These are phyloP conservation scores for Basidiobolus heterosporus DNA, from an alignment of 371 early-diverging fungal species.

Conservation along the genomic window DNA sequence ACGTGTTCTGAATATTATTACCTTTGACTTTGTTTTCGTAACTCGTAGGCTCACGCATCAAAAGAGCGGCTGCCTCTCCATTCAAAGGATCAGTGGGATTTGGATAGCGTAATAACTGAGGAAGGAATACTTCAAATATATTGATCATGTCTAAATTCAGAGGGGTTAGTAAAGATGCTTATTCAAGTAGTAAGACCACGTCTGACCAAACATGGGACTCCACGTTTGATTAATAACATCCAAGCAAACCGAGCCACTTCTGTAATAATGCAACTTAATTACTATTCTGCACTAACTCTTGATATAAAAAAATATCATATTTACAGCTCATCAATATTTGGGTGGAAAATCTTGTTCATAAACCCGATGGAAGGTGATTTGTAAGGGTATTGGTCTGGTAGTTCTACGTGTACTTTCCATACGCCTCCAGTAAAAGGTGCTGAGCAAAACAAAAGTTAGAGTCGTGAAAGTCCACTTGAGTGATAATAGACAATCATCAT, in stretches of 20 bases:
- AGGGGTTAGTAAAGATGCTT: background rate
- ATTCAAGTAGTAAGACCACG: background rate
- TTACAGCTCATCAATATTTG: constrained; percentile 97
- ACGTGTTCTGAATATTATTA: constrained; percentile 8
- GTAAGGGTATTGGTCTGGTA: constrained; percentile 98
- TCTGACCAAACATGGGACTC: constrained; percentile 96
- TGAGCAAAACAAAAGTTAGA: constrained; percentile 10
- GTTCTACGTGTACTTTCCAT: constrained; percentile 95
- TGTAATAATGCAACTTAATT: constrained; percentile 11
- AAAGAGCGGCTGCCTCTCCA: constrained; percentile 94
- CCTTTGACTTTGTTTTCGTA: constrained; percentile 93
- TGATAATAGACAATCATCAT: background rate
- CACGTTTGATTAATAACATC: constrained; percentile 99
- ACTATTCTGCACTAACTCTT: background rate
- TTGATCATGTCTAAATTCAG: background rate
- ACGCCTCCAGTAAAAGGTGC: constrained; percentile 90
- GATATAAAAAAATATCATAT: constrained; percentile 3
- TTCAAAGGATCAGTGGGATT: constrained; percentile 99
- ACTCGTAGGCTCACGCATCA: constrained; percentile 81
- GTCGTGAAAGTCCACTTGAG: no score
- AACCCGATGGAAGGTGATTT: constrained; percentile 99
- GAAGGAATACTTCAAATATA: constrained; percentile 25
- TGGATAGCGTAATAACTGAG: constrained; percentile 94
- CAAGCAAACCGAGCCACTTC: constrained; percentile 95
- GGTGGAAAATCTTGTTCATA: constrained; percentile 98